Evolutionary conservation across 2,329 filamentous ascomycete genomes (phyloP).

Genomic region (Pseudocercospora macadamiae): DNA sequence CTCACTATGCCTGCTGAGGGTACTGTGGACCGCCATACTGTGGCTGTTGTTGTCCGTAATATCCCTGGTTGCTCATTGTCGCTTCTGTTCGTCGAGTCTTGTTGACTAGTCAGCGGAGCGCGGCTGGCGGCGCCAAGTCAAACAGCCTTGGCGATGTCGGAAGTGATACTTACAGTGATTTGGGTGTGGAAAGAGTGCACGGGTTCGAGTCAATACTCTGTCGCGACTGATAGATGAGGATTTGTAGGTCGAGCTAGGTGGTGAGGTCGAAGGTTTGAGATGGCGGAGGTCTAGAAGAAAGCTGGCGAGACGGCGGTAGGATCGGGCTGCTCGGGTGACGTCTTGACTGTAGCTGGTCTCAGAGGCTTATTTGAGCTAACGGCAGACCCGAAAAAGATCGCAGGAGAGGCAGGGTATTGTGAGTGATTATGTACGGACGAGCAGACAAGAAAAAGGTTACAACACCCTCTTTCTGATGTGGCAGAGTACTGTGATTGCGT

Average conservation of each 20-base stretch:
- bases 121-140: background rate
- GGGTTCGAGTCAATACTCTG: background rate
- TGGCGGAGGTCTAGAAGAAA: constrained; percentile 3
- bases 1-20: constrained; percentile 43
- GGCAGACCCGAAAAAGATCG: background rate
- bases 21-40: constrained; percentile 35
- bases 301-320: background rate
- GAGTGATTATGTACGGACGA: background rate
- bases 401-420: background rate
- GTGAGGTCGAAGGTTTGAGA: background rate
- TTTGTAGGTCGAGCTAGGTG: background rate
- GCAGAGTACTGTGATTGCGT: constrained; percentile 1
- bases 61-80: constrained; percentile 48
- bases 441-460: background rate
- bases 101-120: background rate
- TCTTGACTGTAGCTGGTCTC: background rate
- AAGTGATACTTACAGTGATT: background rate
- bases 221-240: background rate
- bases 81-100: constrained; percentile 1
- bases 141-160: background rate
- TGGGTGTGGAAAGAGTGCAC: background rate
- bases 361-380: background rate
- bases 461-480: background rate
- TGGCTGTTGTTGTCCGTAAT: constrained; percentile 41
- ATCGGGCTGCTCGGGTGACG: background rate